Percentiles rank a stretch among this genome's conserved stretches.
Conservation (phyloP, 2,329 filamentous ascomycete species). For the Albophoma yamanashiensis region DNA sequence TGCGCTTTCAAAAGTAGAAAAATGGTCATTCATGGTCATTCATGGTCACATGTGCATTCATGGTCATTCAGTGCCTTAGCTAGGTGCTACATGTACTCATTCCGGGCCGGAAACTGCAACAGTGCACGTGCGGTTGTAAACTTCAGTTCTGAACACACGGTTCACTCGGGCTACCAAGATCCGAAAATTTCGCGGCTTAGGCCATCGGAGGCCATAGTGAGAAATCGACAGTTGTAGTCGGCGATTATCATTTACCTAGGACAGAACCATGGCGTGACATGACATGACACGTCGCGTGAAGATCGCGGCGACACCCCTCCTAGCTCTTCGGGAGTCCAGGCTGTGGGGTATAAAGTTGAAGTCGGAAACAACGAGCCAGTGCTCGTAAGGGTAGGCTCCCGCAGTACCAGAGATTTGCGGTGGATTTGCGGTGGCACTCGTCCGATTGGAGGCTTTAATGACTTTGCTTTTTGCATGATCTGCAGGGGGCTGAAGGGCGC, state of each 20-base stretch:
- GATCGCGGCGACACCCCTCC: neutral
- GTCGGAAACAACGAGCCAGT: neutral
- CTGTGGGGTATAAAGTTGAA: neutral
- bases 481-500: neutral
- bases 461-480: neutral
- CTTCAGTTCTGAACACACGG: no score
- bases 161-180: no score
- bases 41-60: no score
- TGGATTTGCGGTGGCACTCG: neutral
- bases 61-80: no score
- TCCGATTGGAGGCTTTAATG: neutral
- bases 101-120: neutral
- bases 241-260: neutral
- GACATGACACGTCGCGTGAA: neutral
- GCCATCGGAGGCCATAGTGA: neutral
- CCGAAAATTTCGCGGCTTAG: neutral
- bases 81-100: no score
- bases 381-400: neutral
- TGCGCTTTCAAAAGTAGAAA: no score
- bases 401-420: neutral
- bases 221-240: neutral
- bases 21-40: no score
- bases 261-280: neutral
- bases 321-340: neutral
- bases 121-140: neutral